Base-by-base conservation (phyloP, 345 rosid species). In the Turritis glabra region DNA sequence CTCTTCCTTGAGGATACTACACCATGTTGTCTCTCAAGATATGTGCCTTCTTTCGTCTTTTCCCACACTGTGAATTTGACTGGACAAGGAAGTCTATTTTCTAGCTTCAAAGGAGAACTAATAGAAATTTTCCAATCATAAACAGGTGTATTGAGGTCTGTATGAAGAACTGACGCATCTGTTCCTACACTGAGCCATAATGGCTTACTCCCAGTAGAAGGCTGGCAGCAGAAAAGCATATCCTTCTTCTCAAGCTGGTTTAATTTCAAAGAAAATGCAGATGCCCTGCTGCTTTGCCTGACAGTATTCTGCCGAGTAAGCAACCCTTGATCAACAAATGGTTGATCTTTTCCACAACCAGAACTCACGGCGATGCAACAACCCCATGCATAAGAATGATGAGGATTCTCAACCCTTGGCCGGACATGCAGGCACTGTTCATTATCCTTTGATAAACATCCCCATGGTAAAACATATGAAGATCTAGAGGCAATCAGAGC, bases 91-190 rank as follows among this genome's bases (percentile, higher is more conserved):
- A 95, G 93, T 47, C 97, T 93, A 72, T 95, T 95, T 85, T 95
- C 99, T 75, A 95, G 79, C 85, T 86, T 92, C 85, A 95, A 79
- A 64, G 98, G 98, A 72, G 98, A 84, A 76, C 76, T 89, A 27
- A 95, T 75, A 59, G 96, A 88, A 77, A 95, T 85, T 82, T 81
- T 88, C 99, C 99, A 95, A 81, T 95, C 99, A 83, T 92, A 95
- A 48, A 95, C 93, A 46, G 98, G 99, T 79, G 82, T 72, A 85
- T 95, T 95, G 63, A 89, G 80, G 69, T 95, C 99, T 32, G 99
- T 90, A 51, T 89, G 86, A 77, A 95, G 99, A 78, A 89, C 85
- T 10, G 90, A 81, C 5, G 99, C 99, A 79, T 95, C 99, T 69
- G 91, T 82, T 64, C 97, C 90, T 48, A 88, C 70, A 70, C 97